Evolutionary conservation across 768 basidiomycete genomes (phyloP), one percentile per base, ranked within the genome.

Genomic region (Boletus edulis): DNA sequence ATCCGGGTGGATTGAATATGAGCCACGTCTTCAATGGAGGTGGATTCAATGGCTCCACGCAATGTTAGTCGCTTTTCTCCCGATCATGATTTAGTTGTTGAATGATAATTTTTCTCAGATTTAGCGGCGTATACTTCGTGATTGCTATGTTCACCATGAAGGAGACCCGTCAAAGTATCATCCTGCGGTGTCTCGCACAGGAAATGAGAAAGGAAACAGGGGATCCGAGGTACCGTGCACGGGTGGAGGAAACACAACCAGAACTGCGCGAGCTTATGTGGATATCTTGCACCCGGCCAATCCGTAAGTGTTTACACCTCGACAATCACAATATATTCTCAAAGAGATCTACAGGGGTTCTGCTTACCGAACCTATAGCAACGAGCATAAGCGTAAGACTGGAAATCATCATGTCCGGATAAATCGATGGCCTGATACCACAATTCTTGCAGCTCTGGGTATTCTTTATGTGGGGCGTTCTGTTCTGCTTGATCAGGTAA

Each of bases 21-120:
- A 83, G 54, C 72, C 75, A 0, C 72, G 70, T 20, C 70, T 91
- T 13, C 75, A 76, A 62, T 91, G 90, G 88, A 76, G 88, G 22
- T 91, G 89, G 88, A 89, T 93, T 22, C 83, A 89, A 63, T 91
- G 89, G 89, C 78, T 90, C 13, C 83, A 85, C 55, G 74, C 84
- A 62, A 89, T 86, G 85, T 82, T 24, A 32, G 58, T 64, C 35
- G n/a, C n/a, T 20, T 56, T 47, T 48, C 46, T 52, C 49, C 51
- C n/a, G 13, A 10, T 41, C 35, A 29, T 37, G 37, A 31, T 46
- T 5, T n/a, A 29, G 8, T 29, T 29, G 29, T 29, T 29, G 29
- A 29, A 29, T 29, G 29, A 29, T 9, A 38, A 60, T n/a, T 3
- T 5, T 31, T 11, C 11, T 18, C 43, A 87, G 88, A 55, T 66